Conservation (phyloP, 2,329 filamentous ascomycete species). For the Alternaria sp. region DNA sequence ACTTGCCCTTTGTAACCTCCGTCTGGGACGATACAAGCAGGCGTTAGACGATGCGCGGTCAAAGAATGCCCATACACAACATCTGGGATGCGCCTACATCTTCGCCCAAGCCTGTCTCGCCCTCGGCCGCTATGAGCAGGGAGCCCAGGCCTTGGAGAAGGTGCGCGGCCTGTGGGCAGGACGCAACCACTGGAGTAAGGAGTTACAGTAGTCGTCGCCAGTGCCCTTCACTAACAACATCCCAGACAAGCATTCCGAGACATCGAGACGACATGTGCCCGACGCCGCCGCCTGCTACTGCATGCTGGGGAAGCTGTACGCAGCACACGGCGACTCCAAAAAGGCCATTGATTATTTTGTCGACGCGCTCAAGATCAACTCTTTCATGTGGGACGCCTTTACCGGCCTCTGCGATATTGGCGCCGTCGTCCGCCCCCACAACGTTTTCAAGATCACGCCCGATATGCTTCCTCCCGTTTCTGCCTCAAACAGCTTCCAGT, state of each 20-base stretch:
- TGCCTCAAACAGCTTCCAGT: constrained; percentile 50
- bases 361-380: constrained; percentile 86
- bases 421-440: constrained; percentile 80
- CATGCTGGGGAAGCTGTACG: constrained; percentile 86
- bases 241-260: constrained; percentile 76
- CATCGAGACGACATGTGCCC: constrained; percentile 75
- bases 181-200: constrained; percentile 79
- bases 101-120: constrained; percentile 89
- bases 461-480: constrained; percentile 63
- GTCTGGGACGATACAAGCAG: constrained; percentile 81
- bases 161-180: constrained; percentile 77
- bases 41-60: constrained; percentile 84
- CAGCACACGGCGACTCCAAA: constrained; percentile 79
- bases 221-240: constrained; percentile 18
- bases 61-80: constrained; percentile 73
- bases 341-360: constrained; percentile 89
- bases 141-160: constrained; percentile 84
- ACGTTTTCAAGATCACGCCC: constrained; percentile 81
- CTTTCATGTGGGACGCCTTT: constrained; percentile 99
- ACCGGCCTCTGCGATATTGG: constrained; percentile 83
- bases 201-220: background rate
- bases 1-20: constrained; percentile 83
- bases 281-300: constrained; percentile 87
- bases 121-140: constrained; percentile 81
- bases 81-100: constrained; percentile 88